Conservation (phyloP, 345 rosid species). For the Sonneratia caseolaris region DNA sequence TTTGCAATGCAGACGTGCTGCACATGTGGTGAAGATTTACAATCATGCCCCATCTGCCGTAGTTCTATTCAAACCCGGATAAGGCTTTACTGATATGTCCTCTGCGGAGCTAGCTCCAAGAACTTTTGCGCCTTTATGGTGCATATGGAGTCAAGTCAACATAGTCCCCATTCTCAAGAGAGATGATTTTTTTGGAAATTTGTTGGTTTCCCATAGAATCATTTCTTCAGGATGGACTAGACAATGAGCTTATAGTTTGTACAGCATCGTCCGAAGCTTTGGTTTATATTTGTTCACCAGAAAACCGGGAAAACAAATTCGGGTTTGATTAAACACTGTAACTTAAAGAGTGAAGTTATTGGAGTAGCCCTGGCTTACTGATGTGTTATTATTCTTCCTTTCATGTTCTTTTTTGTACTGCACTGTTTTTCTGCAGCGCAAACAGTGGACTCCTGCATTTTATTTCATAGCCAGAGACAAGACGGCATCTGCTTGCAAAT, state of each 20-base stretch:
- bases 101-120: not conserved
- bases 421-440: no score
- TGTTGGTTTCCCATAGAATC: not conserved
- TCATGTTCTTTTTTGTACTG: no score
- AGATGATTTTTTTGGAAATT: not conserved
- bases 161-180: not conserved
- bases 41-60: conserved; percentile 37
- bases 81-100: not conserved
- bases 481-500: no score
- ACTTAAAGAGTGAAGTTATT: no score
- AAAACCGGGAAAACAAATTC: not conserved
- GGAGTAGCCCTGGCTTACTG: no score
- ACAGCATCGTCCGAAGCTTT: no score
- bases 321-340: not conserved
- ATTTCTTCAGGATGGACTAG: not conserved
- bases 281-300: not conserved
- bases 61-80: conserved; percentile 18
- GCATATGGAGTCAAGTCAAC: not conserved
- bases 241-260: not conserved
- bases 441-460: no score
- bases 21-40: conserved; percentile 33
- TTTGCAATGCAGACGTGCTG: conserved; percentile 27
- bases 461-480: no score
- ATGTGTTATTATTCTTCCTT: no score
- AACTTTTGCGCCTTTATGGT: not conserved